Evolutionary conservation across 2,329 filamentous ascomycete genomes (phyloP).

Genomic region (Onygenales sp.): DNA sequence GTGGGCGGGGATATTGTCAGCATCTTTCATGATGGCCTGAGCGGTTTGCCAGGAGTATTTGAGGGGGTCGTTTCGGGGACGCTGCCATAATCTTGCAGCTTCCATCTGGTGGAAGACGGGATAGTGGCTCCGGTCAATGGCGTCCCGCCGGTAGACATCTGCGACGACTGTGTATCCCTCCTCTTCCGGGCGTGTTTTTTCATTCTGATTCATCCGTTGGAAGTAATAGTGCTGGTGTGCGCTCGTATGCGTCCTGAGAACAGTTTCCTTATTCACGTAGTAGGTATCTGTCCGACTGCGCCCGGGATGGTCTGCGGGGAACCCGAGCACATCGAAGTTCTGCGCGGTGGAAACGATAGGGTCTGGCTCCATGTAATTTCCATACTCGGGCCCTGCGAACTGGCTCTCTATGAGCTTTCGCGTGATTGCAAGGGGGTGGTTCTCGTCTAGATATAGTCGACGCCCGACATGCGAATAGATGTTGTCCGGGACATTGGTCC

Average conservation of each 20-base stretch:
- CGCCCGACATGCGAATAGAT: constrained; percentile 67
- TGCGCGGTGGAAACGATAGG: constrained; percentile 76
- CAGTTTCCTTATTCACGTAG: constrained; percentile 76
- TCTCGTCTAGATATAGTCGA: constrained; percentile 76
- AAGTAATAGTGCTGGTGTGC: constrained; percentile 86
- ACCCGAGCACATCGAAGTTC: constrained; percentile 96
- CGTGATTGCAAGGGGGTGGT: constrained; percentile 87
- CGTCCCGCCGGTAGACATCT: constrained; percentile 92
- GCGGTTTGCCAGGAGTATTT: constrained; percentile 37
- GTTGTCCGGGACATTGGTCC: constrained; percentile 73
- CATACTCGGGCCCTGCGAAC: constrained; percentile 65
- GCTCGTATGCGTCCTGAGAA: constrained; percentile 87
- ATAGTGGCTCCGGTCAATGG: constrained; percentile 90
- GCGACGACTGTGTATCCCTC: constrained; percentile 84
- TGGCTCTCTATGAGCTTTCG: constrained; percentile 84
- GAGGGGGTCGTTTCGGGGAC: constrained; percentile 32
- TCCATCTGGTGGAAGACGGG: constrained; percentile 99
- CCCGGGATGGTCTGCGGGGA: constrained; percentile 78
- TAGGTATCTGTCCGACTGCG: constrained; percentile 86
- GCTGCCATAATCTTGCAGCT: constrained; percentile 81
- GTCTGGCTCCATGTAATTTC: constrained; percentile 66
- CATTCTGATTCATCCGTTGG: constrained; percentile 48
- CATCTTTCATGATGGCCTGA: constrained; percentile 57
- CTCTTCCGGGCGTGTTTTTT: constrained; percentile 23
- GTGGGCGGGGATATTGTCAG: constrained; percentile 63